phyloP scores from a whole-genome alignment of 352 stramenopile genomes.

The Blastocystis sp. region DNA sequence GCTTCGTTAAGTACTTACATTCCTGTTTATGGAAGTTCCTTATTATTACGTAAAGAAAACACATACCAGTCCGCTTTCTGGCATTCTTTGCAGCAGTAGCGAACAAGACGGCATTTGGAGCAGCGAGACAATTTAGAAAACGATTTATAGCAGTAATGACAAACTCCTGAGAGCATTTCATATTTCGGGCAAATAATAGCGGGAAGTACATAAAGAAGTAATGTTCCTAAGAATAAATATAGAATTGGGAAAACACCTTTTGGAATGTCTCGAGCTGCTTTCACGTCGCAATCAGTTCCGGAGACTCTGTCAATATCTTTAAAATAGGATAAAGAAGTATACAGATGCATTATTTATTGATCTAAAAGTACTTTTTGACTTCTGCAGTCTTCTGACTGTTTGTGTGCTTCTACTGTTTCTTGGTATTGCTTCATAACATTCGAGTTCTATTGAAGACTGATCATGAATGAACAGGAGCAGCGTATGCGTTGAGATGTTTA shows the following conservation, averaged over 20 bases:
- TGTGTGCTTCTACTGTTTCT: too few species aligned
- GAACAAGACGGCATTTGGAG: not conserved
- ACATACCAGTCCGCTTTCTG: conserved; percentile 31
- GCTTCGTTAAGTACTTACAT: not conserved
- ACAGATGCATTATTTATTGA: not conserved
- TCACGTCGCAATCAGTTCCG: not conserved
- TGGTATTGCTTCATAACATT: not conserved
- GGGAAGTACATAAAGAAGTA: not conserved
- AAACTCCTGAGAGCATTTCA: not conserved
- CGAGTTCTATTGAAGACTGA: not conserved
- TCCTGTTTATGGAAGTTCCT: conserved; percentile 35
- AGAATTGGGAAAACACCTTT: not conserved
- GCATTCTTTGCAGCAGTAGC: conserved; percentile 54
- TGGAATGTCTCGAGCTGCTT: not conserved
- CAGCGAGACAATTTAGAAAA: not conserved
- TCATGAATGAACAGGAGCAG: conserved; percentile 20
- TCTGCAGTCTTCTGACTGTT: not conserved
- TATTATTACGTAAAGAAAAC: not conserved
- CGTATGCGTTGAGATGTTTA: not conserved
- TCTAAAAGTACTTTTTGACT: not conserved
- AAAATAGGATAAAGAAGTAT: not conserved
- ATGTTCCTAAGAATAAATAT: not conserved
- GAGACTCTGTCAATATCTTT: not conserved
- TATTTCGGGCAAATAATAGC: not conserved
- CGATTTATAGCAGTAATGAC: conserved; percentile 42